Percentiles rank a stretch among this genome's conserved stretches.
Conservation (phyloP, 768 basidiomycete species). For the Rhizopogon vesiculosus region DNA sequence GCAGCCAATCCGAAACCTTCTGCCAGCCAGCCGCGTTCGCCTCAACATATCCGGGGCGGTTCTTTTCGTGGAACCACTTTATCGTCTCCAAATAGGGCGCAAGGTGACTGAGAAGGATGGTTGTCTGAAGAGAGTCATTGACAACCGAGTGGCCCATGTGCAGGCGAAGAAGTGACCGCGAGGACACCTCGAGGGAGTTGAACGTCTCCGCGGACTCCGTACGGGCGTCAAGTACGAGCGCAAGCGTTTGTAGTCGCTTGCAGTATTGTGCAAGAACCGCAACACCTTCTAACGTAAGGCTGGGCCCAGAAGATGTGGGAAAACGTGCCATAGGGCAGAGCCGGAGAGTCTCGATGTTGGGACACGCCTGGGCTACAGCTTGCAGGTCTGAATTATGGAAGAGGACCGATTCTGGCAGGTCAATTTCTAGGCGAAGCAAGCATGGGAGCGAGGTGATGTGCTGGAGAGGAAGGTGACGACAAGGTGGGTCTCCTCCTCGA, state of each 20-base stretch:
- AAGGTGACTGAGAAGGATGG: constrained; percentile 73
- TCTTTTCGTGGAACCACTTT: constrained; percentile 78
- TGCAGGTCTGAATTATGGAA: constrained; percentile 59
- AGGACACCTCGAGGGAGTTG: constrained; percentile 44
- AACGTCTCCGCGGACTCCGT: constrained; percentile 42
- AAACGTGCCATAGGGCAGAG: constrained; percentile 69
- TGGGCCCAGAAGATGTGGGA: constrained; percentile 45
- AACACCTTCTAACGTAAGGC: constrained; percentile 61
- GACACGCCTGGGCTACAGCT: constrained; percentile 55
- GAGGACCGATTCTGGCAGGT: constrained; percentile 72
- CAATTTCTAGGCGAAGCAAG: constrained; percentile 64
- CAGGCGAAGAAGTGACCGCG: constrained; percentile 62
- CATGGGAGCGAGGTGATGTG: constrained; percentile 48
- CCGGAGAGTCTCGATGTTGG: constrained; percentile 63
- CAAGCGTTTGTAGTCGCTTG: constrained; percentile 58
- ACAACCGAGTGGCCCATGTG: constrained; percentile 76
- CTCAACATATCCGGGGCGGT: constrained; percentile 65
- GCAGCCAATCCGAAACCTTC: constrained; percentile 59
- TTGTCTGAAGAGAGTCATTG: constrained; percentile 60
- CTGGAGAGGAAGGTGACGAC: constrained; percentile 58
- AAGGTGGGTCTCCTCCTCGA: constrained; percentile 54
- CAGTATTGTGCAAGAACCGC: constrained; percentile 55
- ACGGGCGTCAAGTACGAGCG: constrained; percentile 58
- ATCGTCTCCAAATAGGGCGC: constrained; percentile 65
- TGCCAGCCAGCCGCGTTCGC: constrained; percentile 67